These are phyloP conservation scores for Urochloa ruziziensis DNA, from an alignment of 176 grass and related monocot species.

Conservation along the genomic window DNA sequence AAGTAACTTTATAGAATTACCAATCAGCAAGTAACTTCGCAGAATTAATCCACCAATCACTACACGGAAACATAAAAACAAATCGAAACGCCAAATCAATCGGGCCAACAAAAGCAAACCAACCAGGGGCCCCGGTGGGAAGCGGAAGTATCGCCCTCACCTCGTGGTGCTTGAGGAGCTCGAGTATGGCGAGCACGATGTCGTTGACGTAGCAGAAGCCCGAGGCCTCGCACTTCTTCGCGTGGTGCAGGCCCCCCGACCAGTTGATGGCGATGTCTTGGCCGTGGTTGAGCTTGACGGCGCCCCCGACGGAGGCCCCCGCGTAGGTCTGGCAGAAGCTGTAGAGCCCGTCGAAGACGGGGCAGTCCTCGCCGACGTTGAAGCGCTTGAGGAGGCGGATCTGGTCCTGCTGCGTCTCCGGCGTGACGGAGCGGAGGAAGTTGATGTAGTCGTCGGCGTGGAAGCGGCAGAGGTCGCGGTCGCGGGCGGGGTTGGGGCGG, in stretches of 20 bases:
- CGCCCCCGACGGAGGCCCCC: slow-evolving; percentile 65
- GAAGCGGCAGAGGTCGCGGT: slow-evolving; percentile 80
- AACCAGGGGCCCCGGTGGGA: background rate
- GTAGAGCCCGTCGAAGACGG: slow-evolving; percentile 81
- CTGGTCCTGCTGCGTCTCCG: slow-evolving; percentile 81
- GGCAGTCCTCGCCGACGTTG: slow-evolving; percentile 90
- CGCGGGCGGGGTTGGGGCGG: slow-evolving; percentile 54
- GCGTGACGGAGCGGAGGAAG: slow-evolving; percentile 75
- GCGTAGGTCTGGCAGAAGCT: slow-evolving; percentile 93
- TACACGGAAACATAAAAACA: background rate
- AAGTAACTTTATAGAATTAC: background rate
- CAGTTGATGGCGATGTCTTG: slow-evolving; percentile 89
- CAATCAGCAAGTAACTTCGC: background rate
- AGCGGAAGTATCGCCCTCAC: background rate
- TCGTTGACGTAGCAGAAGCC: slow-evolving; percentile 95
- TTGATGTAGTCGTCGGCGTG: slow-evolving; percentile 90
- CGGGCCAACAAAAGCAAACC: background rate
- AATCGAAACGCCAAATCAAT: background rate
- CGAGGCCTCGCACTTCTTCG: slow-evolving; percentile 79
- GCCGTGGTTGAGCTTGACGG: slow-evolving; percentile 76
- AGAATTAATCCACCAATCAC: background rate
- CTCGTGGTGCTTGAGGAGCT: slow-evolving; percentile 73
- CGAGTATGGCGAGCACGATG: slow-evolving; percentile 82
- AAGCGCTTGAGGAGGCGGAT: slow-evolving; percentile 63
- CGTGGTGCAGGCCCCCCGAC: slow-evolving; percentile 83